A percentile compares a stretch with the other conserved stretches of the same genome.
These are phyloP conservation scores for Marchantia polymorpha DNA, from an alignment of 225 moss, liverwort and hornwort genomes.

Conservation along the genomic window DNA sequence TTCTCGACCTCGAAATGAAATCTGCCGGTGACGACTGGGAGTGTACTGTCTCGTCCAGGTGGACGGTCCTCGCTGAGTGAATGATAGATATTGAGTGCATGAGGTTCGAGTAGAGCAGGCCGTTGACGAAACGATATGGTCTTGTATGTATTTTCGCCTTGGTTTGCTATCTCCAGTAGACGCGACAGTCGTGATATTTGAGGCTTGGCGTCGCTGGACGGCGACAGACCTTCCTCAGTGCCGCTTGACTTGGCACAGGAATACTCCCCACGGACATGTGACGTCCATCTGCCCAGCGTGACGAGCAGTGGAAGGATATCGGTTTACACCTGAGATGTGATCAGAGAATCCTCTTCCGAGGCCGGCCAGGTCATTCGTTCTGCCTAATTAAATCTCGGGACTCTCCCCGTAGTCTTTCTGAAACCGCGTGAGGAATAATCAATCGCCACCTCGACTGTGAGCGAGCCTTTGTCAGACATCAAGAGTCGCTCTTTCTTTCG, in stretches of 20 bases:
- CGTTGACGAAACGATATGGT: neutral
- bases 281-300: neutral
- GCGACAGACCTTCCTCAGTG: neutral
- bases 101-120: neutral
- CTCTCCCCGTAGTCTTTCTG: neutral
- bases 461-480: neutral
- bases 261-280: neutral
- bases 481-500: neutral
- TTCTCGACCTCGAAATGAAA: no score
- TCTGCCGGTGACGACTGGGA: neutral
- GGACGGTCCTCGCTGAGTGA: neutral
- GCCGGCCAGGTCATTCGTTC: neutral
- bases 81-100: neutral
- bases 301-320: neutral
- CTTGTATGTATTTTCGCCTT: neutral
- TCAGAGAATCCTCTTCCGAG: neutral
- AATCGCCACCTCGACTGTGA: neutral
- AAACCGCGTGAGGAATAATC: conserved; percentile 3
- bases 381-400: neutral
- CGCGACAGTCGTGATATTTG: neutral
- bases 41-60: neutral
- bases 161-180: neutral
- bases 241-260: neutral
- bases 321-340: neutral
- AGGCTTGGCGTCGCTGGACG: neutral